Base-by-base conservation (phyloP, 306 rosid species). In the Delonix regia region DNA sequence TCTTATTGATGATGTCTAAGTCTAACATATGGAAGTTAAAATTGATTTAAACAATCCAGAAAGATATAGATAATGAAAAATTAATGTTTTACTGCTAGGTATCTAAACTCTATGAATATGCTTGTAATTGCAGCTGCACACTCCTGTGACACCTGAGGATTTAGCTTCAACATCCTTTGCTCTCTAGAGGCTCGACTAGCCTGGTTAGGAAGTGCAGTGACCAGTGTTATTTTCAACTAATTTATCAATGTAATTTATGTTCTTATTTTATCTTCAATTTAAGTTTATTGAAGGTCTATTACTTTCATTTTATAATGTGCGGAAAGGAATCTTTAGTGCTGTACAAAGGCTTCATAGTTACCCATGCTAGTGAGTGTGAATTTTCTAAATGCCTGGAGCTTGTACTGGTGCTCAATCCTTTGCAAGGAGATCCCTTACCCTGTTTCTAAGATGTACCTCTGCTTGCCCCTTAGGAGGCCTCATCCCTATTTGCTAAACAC, bases 61-160 rank as follows among this genome's bases (percentile, higher is more conserved):
- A 30, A 13, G 30, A 60, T 38, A 39, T 69, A n/a, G 56, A 70
- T 56, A 18, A 81, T 75, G 79, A 36, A 55, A 38, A 38, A 51
- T 0, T 69, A n/a, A 4, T 41, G 3, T 36, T 42, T 76, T 28
- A 10, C 57, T 67, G 73, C 36, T 44, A 16, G 15, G n/a, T 10
- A 12, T 78, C 30, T 10, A 38, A 73, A 57, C 22, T 60, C 80
- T 36, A 82, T 57, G 9, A 9, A 61, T 73, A 52, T 79, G 33
- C 56, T 68, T 82, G 61, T 78, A 71, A 30, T 18, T 88, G 91
- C 95, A 94, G 99, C 79, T 92, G 85, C 97, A 94, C 61, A 80
- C 79, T 41, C 95, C 97, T 0, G 97, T 87, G 66, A 85, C 91
- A 68, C 85, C 93, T 0, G 97, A 90, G 83, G 97, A 94, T 56